These are phyloP conservation scores for Achlya hypogyna DNA, from an alignment of 352 stramenopile genomes.

Conservation along the genomic window DNA sequence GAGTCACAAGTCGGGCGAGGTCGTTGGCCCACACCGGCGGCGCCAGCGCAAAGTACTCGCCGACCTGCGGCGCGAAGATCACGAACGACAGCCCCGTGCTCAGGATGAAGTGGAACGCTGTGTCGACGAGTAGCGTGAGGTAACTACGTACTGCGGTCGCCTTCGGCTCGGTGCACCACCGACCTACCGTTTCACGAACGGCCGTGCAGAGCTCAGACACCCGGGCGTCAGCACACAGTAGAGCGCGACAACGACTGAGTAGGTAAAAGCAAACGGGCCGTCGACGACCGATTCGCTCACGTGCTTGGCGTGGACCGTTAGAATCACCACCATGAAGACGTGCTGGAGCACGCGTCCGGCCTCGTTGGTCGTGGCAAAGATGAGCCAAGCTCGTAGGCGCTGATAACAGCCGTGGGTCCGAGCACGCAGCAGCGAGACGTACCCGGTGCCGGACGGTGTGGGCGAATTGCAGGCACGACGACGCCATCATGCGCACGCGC, in stretches of 20 bases:
- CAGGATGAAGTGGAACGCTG: slow-evolving; percentile 9
- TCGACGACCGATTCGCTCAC: slow-evolving; percentile 1
- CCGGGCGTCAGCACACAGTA: slow-evolving; percentile 10
- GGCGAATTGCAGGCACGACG: slow-evolving; percentile 1
- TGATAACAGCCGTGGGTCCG: too few relatives aligned
- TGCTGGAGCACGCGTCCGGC: background rate
- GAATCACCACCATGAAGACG: background rate
- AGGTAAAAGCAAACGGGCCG: background rate
- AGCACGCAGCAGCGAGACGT: too few relatives aligned
- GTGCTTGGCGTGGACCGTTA: slow-evolving; percentile 6
- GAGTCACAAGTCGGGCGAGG: background rate
- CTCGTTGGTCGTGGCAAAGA: slow-evolving; percentile 1
- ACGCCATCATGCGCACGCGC: background rate
- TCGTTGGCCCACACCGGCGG: background rate
- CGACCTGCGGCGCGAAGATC: background rate
- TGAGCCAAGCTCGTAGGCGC: background rate
- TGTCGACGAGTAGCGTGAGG: slow-evolving; percentile 9
- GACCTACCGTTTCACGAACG: slow-evolving; percentile 14
- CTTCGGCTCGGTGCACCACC: background rate
- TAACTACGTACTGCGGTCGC: background rate
- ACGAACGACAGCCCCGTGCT: background rate
- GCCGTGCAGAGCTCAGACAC: slow-evolving; percentile 4
- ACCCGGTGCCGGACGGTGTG: background rate
- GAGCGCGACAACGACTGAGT: slow-evolving; percentile 8
- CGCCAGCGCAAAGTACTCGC: background rate